Evolutionary conservation across 805 yeast species (phyloP).

Genomic region (Lipomyces sp.): DNA sequence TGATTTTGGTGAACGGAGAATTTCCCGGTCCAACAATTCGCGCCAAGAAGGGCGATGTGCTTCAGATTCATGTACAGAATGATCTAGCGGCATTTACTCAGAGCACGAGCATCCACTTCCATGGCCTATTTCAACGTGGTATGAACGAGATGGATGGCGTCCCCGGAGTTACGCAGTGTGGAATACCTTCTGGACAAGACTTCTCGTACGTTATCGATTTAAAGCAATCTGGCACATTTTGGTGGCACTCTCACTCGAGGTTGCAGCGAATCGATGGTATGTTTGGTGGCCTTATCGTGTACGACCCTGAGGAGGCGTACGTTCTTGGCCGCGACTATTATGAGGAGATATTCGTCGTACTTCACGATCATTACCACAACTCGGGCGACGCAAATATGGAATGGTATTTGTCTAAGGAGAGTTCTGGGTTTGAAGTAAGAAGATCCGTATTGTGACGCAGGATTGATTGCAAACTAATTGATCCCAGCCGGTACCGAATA

Average conservation of each 20-base stretch:
- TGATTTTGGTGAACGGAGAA: constrained; percentile 51
- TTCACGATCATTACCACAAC: constrained; percentile 27
- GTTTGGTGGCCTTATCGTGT: constrained; percentile 56
- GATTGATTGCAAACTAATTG: not conserved
- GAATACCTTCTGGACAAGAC: constrained; percentile 51
- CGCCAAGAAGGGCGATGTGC: constrained; percentile 48
- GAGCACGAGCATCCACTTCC: constrained; percentile 56
- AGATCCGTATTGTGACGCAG: not conserved
- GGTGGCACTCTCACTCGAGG: constrained; percentile 63
- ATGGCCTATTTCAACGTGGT: constrained; percentile 56
- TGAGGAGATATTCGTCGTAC: constrained; percentile 20
- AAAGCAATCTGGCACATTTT: constrained; percentile 55
- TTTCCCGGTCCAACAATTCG: constrained; percentile 59
- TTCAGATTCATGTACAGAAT: constrained; percentile 50
- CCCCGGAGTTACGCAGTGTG: constrained; percentile 57
- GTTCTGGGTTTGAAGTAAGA: constrained; percentile 22
- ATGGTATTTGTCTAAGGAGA: constrained; percentile 14
- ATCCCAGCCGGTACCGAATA: constrained; percentile 28
- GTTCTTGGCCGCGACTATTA: constrained; percentile 18
- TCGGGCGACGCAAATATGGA: not conserved
- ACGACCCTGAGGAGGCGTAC: constrained; percentile 16
- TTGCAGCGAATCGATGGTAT: constrained; percentile 75
- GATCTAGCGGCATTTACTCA: constrained; percentile 40
- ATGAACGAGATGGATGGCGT: constrained; percentile 61
- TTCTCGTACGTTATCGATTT: constrained; percentile 53